Evolutionary conservation across 2,329 filamentous ascomycete genomes (phyloP).

Genomic region (Trichoderma hamatum): DNA sequence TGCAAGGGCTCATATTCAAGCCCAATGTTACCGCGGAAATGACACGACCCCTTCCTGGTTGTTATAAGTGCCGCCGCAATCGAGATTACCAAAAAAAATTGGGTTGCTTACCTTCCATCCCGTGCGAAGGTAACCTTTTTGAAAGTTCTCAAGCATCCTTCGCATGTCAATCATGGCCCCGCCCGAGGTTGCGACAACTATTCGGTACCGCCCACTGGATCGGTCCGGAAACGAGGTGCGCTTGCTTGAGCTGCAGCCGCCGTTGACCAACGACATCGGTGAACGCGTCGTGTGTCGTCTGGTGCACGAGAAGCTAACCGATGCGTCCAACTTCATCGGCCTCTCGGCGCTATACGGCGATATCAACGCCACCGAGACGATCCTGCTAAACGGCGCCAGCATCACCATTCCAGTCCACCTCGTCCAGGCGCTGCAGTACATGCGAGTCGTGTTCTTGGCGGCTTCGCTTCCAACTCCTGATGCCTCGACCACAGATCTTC

Average conservation of each 20-base stretch:
- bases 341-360: constrained; percentile 40
- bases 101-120: constrained; percentile 21
- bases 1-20: constrained; percentile 16
- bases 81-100: constrained; percentile 21
- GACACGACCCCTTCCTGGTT: constrained; percentile 20
- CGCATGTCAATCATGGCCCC: constrained; percentile 27
- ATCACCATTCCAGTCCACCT: constrained; percentile 38
- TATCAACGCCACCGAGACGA: constrained; percentile 36
- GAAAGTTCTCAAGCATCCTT: constrained; percentile 7
- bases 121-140: constrained; percentile 15
- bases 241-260: constrained; percentile 40
- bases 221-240: constrained; percentile 37
- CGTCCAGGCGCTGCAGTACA: constrained; percentile 38
- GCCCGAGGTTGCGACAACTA: constrained; percentile 20
- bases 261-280: constrained; percentile 32
- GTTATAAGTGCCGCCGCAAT: constrained; percentile 25
- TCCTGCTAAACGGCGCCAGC: constrained; percentile 36
- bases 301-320: constrained; percentile 36
- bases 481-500: constrained; percentile 14
- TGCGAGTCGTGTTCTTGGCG: constrained; percentile 40
- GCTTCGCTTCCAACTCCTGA: constrained; percentile 28
- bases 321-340: constrained; percentile 36
- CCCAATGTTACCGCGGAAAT: constrained; percentile 23
- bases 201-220: constrained; percentile 32
- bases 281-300: constrained; percentile 41